Evolutionary conservation across 306 rosid species (phyloP).

Genomic region (Casuarina cunninghamiana): DNA sequence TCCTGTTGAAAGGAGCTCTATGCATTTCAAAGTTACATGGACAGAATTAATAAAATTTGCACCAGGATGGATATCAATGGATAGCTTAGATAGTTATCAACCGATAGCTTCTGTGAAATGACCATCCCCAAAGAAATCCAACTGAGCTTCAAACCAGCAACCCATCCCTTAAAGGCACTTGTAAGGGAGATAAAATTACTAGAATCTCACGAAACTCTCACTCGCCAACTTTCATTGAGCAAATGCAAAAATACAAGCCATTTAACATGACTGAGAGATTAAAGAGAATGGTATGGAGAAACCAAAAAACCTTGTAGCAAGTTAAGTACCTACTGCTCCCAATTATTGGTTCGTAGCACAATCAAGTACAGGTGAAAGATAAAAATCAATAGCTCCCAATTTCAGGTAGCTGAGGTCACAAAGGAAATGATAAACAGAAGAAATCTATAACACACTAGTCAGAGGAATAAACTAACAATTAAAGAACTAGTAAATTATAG

Average conservation of each 20-base stretch:
- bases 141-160: not conserved
- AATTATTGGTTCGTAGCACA: not conserved
- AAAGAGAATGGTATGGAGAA: too few relatives aligned
- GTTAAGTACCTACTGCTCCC: not conserved
- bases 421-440: not conserved
- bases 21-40: not conserved
- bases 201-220: not conserved
- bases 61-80: not conserved
- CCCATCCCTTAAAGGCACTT: not conserved
- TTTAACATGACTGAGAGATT: not conserved
- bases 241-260: not conserved
- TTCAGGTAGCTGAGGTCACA: not conserved
- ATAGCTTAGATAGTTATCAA: not conserved
- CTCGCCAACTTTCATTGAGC: not conserved
- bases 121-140: not conserved
- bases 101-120: not conserved
- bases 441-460: not conserved
- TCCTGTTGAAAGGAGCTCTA: not conserved
- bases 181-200: not conserved
- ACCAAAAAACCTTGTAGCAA: not conserved
- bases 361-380: conserved; percentile 1
- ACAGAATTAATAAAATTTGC: not conserved
- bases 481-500: not conserved
- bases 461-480: not conserved
- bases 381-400: not conserved